These are phyloP conservation scores for Vitellaria paradoxa DNA, from an alignment of 179 eudicot genomes.

Conservation along the genomic window DNA sequence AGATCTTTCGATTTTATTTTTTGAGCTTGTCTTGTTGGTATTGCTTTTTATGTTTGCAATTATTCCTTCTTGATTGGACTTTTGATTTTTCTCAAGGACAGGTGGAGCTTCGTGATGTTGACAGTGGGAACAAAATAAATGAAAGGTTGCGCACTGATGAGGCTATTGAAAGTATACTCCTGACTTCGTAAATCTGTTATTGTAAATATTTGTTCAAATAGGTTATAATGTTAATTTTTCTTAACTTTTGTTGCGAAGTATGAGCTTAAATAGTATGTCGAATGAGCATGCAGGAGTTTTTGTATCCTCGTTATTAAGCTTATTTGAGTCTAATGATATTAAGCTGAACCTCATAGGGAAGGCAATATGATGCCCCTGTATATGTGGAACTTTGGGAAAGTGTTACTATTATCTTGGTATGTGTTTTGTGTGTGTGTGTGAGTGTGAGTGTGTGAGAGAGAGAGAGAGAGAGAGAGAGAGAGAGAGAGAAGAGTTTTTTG, in stretches of 20 bases:
- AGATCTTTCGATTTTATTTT: background rate
- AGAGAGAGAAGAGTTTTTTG: too few relatives aligned
- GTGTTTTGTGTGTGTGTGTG: too few relatives aligned
- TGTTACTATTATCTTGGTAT: too few relatives aligned
- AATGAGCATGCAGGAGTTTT: background rate
- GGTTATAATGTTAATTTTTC: background rate
- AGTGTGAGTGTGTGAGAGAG: too few relatives aligned
- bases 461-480: too few relatives aligned
- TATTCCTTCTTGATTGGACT: background rate
- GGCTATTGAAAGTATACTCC: slow-evolving; percentile 68
- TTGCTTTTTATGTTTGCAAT: background rate
- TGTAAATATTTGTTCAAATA: background rate
- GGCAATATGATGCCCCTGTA: background rate
- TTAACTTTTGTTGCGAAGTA: background rate
- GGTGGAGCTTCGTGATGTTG: slow-evolving; percentile 99
- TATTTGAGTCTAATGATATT: background rate
- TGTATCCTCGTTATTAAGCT: background rate
- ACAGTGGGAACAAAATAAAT: slow-evolving; percentile 74
- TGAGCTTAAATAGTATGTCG: background rate
- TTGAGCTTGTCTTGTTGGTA: background rate
- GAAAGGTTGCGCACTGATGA: slow-evolving; percentile 97
- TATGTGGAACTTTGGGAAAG: too few relatives aligned
- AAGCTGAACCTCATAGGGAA: background rate
- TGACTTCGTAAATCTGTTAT: background rate
- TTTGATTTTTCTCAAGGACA: slow-evolving; percentile 14